A percentile compares a stretch with the other conserved stretches of the same genome.
phyloP scores from a whole-genome alignment of 1,284 basidiomycete genomes.

The Apiotrichum mycotoxinovorans region DNA sequence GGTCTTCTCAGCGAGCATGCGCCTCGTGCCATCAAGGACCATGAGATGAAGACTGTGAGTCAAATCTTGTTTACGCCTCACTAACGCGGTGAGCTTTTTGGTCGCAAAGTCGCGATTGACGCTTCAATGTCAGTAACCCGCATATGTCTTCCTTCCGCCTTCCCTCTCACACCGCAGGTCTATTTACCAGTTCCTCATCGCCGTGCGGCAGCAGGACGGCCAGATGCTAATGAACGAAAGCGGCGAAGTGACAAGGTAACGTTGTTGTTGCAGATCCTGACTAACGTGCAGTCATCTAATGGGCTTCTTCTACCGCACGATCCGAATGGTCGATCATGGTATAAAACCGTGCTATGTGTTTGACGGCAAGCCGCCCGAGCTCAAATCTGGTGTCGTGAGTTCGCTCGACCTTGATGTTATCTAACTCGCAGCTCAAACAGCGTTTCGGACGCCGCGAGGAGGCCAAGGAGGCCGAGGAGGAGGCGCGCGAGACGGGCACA shows the following conservation, averaged over 20 bases:
- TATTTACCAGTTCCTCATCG: conserved; percentile 86
- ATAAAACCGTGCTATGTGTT: conserved; percentile 99
- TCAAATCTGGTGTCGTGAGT: conserved; percentile 93
- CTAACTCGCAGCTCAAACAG: conserved; percentile 47
- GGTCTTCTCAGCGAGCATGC: conserved; percentile 84
- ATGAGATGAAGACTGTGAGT: conserved; percentile 80
- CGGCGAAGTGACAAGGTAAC: conserved; percentile 84
- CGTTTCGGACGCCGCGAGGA: conserved; percentile 87
- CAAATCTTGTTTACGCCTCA: not conserved
- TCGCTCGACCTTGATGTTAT: conserved; percentile 42
- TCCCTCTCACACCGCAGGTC: conserved; percentile 30
- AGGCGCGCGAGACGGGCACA: conserved; percentile 94
- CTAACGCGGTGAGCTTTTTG: conserved; percentile 62
- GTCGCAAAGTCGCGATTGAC: conserved; percentile 97
- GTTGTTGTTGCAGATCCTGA: conserved; percentile 15
- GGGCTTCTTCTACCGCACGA: conserved; percentile 97
- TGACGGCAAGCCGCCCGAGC: conserved; percentile 94
- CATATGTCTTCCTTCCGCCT: not conserved
- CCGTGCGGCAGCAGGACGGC: conserved; percentile 91
- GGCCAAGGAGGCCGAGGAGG: conserved; percentile 89
- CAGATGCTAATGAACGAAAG: conserved; percentile 94
- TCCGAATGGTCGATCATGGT: conserved; percentile 97
- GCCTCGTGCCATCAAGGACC: conserved; percentile 78
- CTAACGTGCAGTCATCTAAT: conserved; percentile 71
- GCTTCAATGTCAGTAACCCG: conserved; percentile 73